These are phyloP conservation scores for Aspergillus amoenus DNA, from an alignment of 2,329 filamentous ascomycete genomes.

Conservation along the genomic window DNA sequence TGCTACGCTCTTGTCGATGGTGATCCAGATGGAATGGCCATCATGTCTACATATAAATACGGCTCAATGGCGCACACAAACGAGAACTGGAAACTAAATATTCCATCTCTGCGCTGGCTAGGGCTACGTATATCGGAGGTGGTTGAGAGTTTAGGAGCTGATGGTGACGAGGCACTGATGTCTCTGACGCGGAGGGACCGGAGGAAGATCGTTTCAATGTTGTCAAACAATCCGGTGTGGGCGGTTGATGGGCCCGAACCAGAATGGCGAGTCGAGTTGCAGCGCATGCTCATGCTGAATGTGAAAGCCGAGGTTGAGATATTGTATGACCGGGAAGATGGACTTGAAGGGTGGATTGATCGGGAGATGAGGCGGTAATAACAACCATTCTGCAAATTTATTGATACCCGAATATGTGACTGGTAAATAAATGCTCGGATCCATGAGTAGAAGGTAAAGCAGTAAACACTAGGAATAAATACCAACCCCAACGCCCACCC, in stretches of 20 bases:
- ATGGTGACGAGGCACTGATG: conserved; percentile 37
- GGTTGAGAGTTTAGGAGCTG: conserved; percentile 25
- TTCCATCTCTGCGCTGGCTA: conserved; percentile 56
- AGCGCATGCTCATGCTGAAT: conserved; percentile 62
- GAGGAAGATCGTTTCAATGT: conserved; percentile 55
- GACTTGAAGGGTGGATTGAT: conserved; percentile 47
- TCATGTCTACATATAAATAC: conserved; percentile 63
- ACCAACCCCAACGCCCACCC: conserved; percentile 22
- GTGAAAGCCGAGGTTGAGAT: conserved; percentile 63
- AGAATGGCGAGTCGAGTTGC: conserved; percentile 54
- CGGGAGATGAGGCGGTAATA: conserved; percentile 27
- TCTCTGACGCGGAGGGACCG: conserved; percentile 55
- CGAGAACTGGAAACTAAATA: conserved; percentile 49
- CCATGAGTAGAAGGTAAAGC: not conserved
- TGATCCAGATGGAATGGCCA: conserved; percentile 63
- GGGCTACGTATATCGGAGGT: conserved; percentile 52
- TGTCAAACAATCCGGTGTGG: conserved; percentile 46
- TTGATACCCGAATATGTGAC: not conserved
- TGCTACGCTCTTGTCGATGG: conserved; percentile 59
- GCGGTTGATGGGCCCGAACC: conserved; percentile 45
- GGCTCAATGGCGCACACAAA: conserved; percentile 58
- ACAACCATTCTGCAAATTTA: not conserved
- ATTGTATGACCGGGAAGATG: conserved; percentile 45
- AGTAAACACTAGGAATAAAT: conserved; percentile 11
- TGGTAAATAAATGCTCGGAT: not conserved